Percentiles rank a stretch among this genome's conserved stretches.
phyloP scores from a whole-genome alignment of 2,329 filamentous ascomycete genomes.

The Hortaea sp. region DNA sequence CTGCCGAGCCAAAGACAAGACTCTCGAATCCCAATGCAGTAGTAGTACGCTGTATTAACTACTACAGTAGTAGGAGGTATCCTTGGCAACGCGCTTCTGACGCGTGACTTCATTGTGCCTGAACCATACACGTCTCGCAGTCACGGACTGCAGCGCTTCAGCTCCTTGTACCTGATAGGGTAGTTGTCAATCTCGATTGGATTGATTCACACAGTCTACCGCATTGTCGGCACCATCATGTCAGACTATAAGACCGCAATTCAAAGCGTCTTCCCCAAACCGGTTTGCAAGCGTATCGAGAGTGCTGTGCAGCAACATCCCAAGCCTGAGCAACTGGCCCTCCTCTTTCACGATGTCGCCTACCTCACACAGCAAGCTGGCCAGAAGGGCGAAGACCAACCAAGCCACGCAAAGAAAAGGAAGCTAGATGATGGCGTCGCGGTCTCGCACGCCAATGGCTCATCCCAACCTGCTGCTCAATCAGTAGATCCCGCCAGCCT shows the following conservation, averaged over 20 bases:
- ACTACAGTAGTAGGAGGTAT: no score
- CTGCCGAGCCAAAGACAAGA: no score
- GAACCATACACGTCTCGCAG: no score
- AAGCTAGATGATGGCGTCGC: conserved; percentile 35
- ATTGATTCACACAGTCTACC: background rate
- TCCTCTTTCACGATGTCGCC: conserved; percentile 4
- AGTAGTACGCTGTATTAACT: no score
- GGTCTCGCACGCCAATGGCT: background rate
- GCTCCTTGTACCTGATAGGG: no score
- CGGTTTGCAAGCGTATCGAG: background rate
- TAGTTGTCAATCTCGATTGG: no score
- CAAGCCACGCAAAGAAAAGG: conserved; percentile 33
- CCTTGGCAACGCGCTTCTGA: no score
- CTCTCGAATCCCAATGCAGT: no score
- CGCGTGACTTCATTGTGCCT: no score
- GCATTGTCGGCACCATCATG: background rate
- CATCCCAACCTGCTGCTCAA: background rate
- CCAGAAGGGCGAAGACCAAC: conserved; percentile 17
- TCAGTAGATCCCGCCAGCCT: conserved; percentile 2
- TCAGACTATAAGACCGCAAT: background rate
- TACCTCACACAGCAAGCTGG: conserved; percentile 3
- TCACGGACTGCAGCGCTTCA: no score
- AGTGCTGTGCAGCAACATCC: conserved; percentile 2
- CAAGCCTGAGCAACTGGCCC: background rate
- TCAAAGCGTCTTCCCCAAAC: conserved; percentile 1